Evolutionary conservation across 192 early-diverging fungal genomes (phyloP).

Genomic region (Coemansia sp.): DNA sequence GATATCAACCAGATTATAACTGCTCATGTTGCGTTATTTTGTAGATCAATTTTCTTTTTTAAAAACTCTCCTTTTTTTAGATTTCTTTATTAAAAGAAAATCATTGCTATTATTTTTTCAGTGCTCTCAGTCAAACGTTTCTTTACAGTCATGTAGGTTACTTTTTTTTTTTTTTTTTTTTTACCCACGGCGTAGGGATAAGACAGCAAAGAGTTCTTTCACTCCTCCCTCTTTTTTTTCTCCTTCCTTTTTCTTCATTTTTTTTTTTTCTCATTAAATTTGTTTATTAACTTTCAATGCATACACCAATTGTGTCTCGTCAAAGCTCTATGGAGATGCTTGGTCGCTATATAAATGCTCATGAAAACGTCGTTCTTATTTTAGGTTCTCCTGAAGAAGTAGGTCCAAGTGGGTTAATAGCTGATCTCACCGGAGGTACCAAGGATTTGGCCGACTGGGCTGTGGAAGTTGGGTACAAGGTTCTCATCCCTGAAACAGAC

Average conservation of each 20-base stretch:
- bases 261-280: too few relatives aligned
- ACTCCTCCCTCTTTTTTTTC: not conserved
- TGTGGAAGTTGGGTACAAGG: not conserved
- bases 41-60: not conserved
- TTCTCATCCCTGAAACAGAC: not conserved
- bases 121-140: too few relatives aligned
- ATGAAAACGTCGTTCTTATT: not conserved
- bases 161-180: too few relatives aligned
- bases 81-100: not conserved
- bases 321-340: not conserved
- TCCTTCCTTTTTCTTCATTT: too few relatives aligned
- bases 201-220: too few relatives aligned
- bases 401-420: not conserved
- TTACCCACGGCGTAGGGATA: too few relatives aligned
- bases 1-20: not conserved
- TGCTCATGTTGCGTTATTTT: slow-evolving; percentile 3
- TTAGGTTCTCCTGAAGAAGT: not conserved
- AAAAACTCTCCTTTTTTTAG: not conserved
- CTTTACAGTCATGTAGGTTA: too few relatives aligned
- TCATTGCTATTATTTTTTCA: too few relatives aligned
- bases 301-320: not conserved
- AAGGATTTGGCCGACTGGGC: not conserved
- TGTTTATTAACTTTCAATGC: not conserved
- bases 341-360: not conserved
- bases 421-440: not conserved